These are phyloP conservation scores for Cardamine resedifolia DNA, from an alignment of 345 rosid genomes.

Conservation along the genomic window DNA sequence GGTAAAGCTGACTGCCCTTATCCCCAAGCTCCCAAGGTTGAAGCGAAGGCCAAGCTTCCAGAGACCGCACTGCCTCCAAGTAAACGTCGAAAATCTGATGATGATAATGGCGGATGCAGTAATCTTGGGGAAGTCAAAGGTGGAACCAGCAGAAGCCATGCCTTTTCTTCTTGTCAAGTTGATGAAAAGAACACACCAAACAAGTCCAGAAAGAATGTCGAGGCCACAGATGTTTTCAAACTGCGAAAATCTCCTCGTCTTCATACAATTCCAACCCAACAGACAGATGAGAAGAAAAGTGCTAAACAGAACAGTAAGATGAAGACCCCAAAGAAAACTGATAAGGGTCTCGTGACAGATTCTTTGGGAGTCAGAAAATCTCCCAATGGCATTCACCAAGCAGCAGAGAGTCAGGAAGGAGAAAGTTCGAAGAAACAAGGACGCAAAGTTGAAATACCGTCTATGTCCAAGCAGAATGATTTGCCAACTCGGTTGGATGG, in stretches of 20 bases:
- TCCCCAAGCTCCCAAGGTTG: conserved; percentile 25
- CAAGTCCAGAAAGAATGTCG: conserved; percentile 15
- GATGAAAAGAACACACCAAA: conserved; percentile 17
- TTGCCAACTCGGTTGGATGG: conserved; percentile 18
- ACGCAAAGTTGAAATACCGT: conserved; percentile 19
- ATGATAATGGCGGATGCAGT: conserved; percentile 1
- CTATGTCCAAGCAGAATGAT: conserved; percentile 28
- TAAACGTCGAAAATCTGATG: conserved; percentile 33
- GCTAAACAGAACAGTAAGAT: conserved; percentile 19
- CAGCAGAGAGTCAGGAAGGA: conserved; percentile 23
- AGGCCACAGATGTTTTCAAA: conserved; percentile 5
- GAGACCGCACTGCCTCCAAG: conserved; percentile 32
- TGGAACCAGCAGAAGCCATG: conserved; percentile 5
- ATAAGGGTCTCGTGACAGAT: conserved; percentile 29
- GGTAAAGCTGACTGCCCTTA: conserved; percentile 21
- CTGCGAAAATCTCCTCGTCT: conserved; percentile 38
- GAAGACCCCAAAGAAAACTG: conserved; percentile 19
- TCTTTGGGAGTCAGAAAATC: conserved; percentile 41
- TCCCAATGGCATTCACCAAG: conserved; percentile 43
- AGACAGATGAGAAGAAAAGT: conserved; percentile 27
- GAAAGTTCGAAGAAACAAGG: conserved; percentile 35
- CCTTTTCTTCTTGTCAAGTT: conserved; percentile 30
- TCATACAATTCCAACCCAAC: conserved; percentile 15
- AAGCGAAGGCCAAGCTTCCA: conserved; percentile 14
- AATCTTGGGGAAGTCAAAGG: conserved; percentile 18